Conservation (phyloP, 2,329 filamentous ascomycete species). For the Exophiala dermatitidis region DNA sequence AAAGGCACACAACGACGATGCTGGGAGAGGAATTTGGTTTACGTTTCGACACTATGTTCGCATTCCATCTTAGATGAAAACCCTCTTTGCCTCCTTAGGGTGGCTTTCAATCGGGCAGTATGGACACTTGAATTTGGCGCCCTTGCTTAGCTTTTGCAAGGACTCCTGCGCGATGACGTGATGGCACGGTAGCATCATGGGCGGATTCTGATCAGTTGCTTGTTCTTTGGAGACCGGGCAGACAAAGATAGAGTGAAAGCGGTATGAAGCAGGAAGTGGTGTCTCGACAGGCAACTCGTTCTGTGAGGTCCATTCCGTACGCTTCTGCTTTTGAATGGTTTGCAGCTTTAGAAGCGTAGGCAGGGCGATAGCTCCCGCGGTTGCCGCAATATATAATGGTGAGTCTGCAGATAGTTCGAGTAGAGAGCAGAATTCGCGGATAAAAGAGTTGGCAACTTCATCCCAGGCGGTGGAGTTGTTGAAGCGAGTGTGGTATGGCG, state of each 20-base stretch:
- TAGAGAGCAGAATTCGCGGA: constrained; percentile 86
- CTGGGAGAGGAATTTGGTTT: too few relatives aligned
- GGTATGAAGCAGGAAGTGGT: constrained; percentile 55
- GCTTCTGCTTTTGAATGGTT: constrained; percentile 76
- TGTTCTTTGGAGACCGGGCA: constrained; percentile 97
- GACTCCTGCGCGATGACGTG: constrained; percentile 88
- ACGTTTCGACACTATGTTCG: too few relatives aligned
- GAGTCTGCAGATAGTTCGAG: constrained; percentile 85
- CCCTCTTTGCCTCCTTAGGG: constrained; percentile 65
- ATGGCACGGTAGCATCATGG: constrained; percentile 93
- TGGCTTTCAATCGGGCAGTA: constrained; percentile 86
- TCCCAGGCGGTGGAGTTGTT: constrained; percentile 68
- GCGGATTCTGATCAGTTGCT: constrained; percentile 83
- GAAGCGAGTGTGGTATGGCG: constrained; percentile 75
- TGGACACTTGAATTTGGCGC: constrained; percentile 81
- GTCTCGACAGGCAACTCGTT: constrained; percentile 80
- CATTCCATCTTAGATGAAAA: constrained; percentile 49
- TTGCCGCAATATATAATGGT: constrained; percentile 85
- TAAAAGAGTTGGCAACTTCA: constrained; percentile 80
- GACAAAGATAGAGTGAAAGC: constrained; percentile 94
- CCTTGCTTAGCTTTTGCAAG: constrained; percentile 70
- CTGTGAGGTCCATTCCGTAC: constrained; percentile 89
- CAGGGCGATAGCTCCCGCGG: constrained; percentile 84
- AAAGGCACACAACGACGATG: too few relatives aligned
- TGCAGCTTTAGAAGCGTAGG: constrained; percentile 84